Percentiles rank a stretch among this genome's conserved stretches.
These are phyloP conservation scores for Erythrobasidium hasegawianum DNA, from an alignment of 1,284 basidiomycete genomes.

Conservation along the genomic window DNA sequence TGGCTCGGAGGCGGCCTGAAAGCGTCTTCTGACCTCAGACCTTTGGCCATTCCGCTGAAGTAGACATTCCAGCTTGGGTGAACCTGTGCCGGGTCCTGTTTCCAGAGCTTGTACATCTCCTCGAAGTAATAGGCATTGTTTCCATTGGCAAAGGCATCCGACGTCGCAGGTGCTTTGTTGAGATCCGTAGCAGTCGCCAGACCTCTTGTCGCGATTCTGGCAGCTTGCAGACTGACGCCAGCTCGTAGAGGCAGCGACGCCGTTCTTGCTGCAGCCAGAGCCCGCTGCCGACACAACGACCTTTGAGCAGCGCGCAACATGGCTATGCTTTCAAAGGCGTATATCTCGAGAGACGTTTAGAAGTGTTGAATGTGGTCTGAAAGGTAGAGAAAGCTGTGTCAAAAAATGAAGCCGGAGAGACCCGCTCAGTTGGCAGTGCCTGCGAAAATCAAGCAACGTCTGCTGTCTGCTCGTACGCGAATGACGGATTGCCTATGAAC, in stretches of 20 bases:
- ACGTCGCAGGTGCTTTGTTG: constrained; percentile 17
- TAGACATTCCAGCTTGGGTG: constrained; percentile 94
- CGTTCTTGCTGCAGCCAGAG: not conserved
- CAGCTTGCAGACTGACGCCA: constrained; percentile 6
- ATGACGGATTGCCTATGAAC: not conserved
- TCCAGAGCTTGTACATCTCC: constrained; percentile 91
- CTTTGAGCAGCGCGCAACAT: no score
- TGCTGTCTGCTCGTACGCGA: not conserved
- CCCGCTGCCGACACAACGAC: not conserved
- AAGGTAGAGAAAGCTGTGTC: no score
- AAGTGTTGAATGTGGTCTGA: no score
- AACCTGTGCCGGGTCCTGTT: constrained; percentile 74
- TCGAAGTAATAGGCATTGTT: constrained; percentile 74
- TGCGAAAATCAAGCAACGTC: no score
- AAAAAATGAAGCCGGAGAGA: not conserved
- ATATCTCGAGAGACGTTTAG: no score
- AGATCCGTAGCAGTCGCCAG: constrained; percentile 33
- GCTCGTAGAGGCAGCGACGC: not conserved
- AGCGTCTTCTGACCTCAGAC: constrained; percentile 73
- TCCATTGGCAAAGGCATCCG: constrained; percentile 21
- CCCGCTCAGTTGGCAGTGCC: not conserved
- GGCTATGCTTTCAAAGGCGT: no score
- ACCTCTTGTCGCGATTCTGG: constrained; percentile 5
- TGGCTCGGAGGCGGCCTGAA: constrained; percentile 69
- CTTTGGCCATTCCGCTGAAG: constrained; percentile 88